A percentile compares a stretch with the other conserved stretches of the same genome.
Conservation (phyloP, 306 rosid species). For the Malus orientalis region DNA sequence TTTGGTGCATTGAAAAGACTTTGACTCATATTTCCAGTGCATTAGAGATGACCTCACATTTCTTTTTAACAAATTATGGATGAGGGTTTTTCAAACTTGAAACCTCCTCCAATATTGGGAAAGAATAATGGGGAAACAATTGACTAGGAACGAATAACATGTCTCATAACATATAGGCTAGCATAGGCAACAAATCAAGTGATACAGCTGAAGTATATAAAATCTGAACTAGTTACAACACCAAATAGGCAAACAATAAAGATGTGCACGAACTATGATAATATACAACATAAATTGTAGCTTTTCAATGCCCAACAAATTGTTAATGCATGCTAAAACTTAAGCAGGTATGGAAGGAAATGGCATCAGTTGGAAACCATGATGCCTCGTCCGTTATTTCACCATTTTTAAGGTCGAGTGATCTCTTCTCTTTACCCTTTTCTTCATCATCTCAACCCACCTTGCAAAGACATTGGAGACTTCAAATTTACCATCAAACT, state of each 20-base stretch:
- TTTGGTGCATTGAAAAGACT: no score
- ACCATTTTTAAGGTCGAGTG: neutral
- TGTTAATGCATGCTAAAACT: neutral
- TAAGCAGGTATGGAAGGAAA: neutral
- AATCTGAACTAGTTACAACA: neutral
- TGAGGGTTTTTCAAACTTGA: no score
- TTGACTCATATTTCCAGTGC: no score
- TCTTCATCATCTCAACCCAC: slow-evolving; percentile 78
- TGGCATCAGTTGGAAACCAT: neutral
- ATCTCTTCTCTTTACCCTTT: slow-evolving; percentile 43
- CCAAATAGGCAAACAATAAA: neutral
- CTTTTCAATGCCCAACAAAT: neutral
- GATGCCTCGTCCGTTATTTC: neutral
- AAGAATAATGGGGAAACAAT: no score
- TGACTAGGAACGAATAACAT: no score
- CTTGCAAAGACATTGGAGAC: slow-evolving; percentile 57
- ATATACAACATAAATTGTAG: neutral
- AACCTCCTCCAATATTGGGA: no score
- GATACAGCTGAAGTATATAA: neutral
- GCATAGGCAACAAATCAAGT: neutral
- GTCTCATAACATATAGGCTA: no score
- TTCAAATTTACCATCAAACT: slow-evolving; percentile 67
- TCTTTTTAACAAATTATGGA: no score
- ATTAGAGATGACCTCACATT: no score
- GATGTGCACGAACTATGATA: neutral